Conservation (phyloP, 192 early-diverging fungal species). For the Spizellomyces sp. region DNA sequence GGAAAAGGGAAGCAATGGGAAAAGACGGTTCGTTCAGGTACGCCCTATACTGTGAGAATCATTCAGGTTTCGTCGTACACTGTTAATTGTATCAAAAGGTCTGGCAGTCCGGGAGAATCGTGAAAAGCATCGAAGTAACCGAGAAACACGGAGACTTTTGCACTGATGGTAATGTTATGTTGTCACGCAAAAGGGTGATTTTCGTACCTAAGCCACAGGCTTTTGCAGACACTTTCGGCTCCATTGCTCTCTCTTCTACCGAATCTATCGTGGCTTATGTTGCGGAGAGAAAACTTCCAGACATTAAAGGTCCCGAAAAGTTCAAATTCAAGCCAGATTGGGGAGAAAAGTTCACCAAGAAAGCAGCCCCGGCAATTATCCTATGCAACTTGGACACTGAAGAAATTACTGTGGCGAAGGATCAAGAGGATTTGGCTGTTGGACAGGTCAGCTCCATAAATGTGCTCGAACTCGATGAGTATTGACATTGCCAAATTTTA, state of each 20-base stretch:
- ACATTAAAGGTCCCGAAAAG: constrained; percentile 40
- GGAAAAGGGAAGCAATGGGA: constrained; percentile 14
- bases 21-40: constrained; percentile 18
- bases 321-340: constrained; percentile 60
- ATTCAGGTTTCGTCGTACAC: not conserved
- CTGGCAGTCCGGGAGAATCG: constrained; percentile 42
- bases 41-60: not conserved
- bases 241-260: constrained; percentile 61
- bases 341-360: constrained; percentile 72
- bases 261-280: constrained; percentile 63
- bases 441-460: constrained; percentile 35
- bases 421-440: constrained; percentile 22
- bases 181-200: not conserved
- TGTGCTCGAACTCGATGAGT: not conserved
- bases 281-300: constrained; percentile 62
- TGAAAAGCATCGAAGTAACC: constrained; percentile 65
- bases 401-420: constrained; percentile 1
- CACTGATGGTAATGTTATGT: constrained; percentile 49
- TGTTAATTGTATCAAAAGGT: not conserved
- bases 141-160: constrained; percentile 72
- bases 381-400: constrained; percentile 52
- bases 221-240: constrained; percentile 43
- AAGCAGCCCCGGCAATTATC: constrained; percentile 56
- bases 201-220: not conserved
- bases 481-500: not conserved